Evolutionary conservation across 2,329 filamentous ascomycete genomes (phyloP).

Genomic region (Epichloe aotearoae): DNA sequence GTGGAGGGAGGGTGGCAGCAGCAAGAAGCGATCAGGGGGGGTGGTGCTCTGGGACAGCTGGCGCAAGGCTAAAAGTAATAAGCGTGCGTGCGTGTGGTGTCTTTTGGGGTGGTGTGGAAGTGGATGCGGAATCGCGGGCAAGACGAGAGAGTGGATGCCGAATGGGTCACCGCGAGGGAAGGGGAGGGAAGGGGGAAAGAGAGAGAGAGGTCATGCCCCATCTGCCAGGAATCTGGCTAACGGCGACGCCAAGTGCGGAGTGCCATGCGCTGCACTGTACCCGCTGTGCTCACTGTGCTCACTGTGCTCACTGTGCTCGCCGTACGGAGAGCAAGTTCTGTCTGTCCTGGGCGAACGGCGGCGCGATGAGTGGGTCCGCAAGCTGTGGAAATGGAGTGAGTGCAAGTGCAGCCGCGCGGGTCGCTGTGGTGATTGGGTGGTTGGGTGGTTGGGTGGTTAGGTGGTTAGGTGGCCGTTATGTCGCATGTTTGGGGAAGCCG

Average conservation of each 20-base stretch:
- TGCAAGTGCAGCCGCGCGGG: too few relatives aligned
- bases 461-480: too few relatives aligned
- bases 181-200: background rate
- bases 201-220: background rate
- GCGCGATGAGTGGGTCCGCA: too few relatives aligned
- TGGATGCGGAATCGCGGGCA: background rate
- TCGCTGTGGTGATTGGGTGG: too few relatives aligned
- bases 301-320: too few relatives aligned
- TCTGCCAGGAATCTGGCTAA: background rate
- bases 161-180: background rate
- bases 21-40: conserved; percentile 17
- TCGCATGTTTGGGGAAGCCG: background rate
- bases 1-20: conserved; percentile 22
- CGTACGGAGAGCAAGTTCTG: background rate
- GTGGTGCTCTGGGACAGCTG: background rate
- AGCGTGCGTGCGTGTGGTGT: too few relatives aligned
- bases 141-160: background rate
- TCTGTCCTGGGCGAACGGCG: too few relatives aligned
- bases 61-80: conserved; percentile 7
- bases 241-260: background rate
- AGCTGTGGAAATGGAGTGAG: too few relatives aligned
- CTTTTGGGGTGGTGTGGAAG: too few relatives aligned
- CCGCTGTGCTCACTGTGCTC: background rate
- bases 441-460: too few relatives aligned
- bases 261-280: background rate